Base-by-base conservation (phyloP, 139 green algal species). In the Desmodesmus armatus region DNA sequence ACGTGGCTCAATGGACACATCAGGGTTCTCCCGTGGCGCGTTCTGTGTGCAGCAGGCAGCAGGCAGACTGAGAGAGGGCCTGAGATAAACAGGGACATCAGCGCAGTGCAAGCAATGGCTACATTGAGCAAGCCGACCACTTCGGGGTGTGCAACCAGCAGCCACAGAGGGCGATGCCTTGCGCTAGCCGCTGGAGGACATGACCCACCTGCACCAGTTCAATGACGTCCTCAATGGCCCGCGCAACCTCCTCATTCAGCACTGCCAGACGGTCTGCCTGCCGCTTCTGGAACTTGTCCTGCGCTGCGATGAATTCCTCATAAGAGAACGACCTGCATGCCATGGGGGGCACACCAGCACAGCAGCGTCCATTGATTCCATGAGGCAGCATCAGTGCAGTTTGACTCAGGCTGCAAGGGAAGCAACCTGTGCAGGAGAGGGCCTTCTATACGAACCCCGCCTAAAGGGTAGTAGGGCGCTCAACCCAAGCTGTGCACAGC, bases 271-370 rank as follows among this genome's bases (percentile, higher is more conserved):
- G 85, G 74, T 96, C 88, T 19, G 88, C 86, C 87, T 96, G 88
- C 41, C 78, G 83, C 67, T 88, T 90, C 84, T 94, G 91, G 87
- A 93, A 93, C 72, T 90, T 87, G 55, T 85, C 81, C 89, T 98
- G 95, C 37, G 53, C 49, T 17, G 81, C 77, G 72, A 96, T 90
- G 76, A 99, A 99, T 72, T 98, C 96, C 2, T 98, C 96, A 49
- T 95, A 96, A 0, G 94, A 94, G 88, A 98, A 97, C 29, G 92
- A 95, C 69, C 80, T 86, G 70, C 49, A 63, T n/a, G n/a, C n/a
- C n/a, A 27, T 27, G 29, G 7, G 7, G 37, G 6, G n/a, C 25
- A 17, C 58, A 33, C 23, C 2, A 66, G 60, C n/a, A 37, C n/a
- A n/a, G n/a, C n/a, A n/a, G n/a, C n/a, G n/a, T n/a, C n/a, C n/a